Base-by-base conservation (phyloP, 2,329 filamentous ascomycete genomes). In the Ophiostoma sp. region DNA sequence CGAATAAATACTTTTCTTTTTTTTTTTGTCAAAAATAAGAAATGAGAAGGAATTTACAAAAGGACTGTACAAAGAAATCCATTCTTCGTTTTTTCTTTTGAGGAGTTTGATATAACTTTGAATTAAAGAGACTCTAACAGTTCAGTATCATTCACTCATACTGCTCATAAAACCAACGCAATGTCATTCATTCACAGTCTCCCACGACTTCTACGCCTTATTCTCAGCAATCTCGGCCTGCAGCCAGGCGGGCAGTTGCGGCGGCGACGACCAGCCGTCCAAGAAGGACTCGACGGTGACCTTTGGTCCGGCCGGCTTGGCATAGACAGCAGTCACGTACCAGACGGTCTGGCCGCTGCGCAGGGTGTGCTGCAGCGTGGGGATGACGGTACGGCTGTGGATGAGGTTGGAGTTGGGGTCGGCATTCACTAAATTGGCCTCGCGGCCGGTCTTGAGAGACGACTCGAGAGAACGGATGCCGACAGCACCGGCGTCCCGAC, bases 361-460 rank as follows among this genome's bases (percentile, higher is more conserved):
- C 48, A 94, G 80, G 33, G 88, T 89, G 75, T 87, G 85, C 78
- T 90, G 88, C 78, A 95, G 81, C 39, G 90, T 90, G 31, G 93
- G 93, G 77, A 95, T 87, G 57, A 92, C 86, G 3, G 91, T 93
- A 74, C 92, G 84, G 74, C 90, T 89, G 82, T 93, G 90, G 2
- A 94, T 85, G 45, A 95, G 82, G 81, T 95, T 95, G 66, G 90
- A 92, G 82, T 95, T 94, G 7, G 92, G 92, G 79, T 95, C 93
- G 12, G 92, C 91, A 73, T 93, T 90, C 66, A 94, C 88, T 33
- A 93, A 84, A 79, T 87, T 90, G 2, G 92, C 92, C 71, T 81
- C 82, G 25, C 91, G 84, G 31, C 31, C 70, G 28, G 7, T 19
- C 2, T 70, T 17, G 12, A 22, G 19, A 3, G 0, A 22, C 25